Evolutionary conservation across 169 alveolate species (phyloP).

Genomic region (Plasmodium gallinaceum): DNA sequence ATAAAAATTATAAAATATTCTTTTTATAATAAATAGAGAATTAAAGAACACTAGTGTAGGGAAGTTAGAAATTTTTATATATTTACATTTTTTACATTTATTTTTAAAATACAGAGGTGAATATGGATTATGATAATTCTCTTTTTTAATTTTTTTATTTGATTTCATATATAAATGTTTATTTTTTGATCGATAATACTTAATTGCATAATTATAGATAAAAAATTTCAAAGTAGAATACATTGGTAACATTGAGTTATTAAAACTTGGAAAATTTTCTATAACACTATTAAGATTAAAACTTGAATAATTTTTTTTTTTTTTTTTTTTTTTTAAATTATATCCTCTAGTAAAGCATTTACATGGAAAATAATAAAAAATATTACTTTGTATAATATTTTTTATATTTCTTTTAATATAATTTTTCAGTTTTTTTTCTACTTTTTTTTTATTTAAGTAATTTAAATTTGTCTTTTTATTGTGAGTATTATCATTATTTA

Average conservation of each 20-base stretch:
- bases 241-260: slow-evolving; percentile 62
- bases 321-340: background rate
- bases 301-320: slow-evolving; percentile 7
- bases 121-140: slow-evolving; percentile 20
- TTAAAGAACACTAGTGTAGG: slow-evolving; percentile 28
- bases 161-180: slow-evolving; percentile 37
- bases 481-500: no score
- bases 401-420: slow-evolving; percentile 48
- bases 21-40: slow-evolving; percentile 56
- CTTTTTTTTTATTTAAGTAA: background rate
- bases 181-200: slow-evolving; percentile 57
- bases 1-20: slow-evolving; percentile 64
- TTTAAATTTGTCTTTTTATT: no score
- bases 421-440: slow-evolving; percentile 8
- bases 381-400: slow-evolving; percentile 37
- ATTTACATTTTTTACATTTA: slow-evolving; percentile 64
- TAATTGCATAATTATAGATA: slow-evolving; percentile 46
- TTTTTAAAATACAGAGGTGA: slow-evolving; percentile 63
- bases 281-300: slow-evolving; percentile 62
- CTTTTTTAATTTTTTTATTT: slow-evolving; percentile 13
- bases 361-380: slow-evolving; percentile 65
- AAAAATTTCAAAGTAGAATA: slow-evolving; percentile 57
- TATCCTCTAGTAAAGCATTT: slow-evolving; percentile 26
- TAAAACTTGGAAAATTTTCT: slow-evolving; percentile 49
- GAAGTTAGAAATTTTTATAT: slow-evolving; percentile 57